Percentiles rank a stretch among this genome's conserved stretches.
phyloP scores from a whole-genome alignment of 2,329 filamentous ascomycete species.

The Fusarium denticulatum region DNA sequence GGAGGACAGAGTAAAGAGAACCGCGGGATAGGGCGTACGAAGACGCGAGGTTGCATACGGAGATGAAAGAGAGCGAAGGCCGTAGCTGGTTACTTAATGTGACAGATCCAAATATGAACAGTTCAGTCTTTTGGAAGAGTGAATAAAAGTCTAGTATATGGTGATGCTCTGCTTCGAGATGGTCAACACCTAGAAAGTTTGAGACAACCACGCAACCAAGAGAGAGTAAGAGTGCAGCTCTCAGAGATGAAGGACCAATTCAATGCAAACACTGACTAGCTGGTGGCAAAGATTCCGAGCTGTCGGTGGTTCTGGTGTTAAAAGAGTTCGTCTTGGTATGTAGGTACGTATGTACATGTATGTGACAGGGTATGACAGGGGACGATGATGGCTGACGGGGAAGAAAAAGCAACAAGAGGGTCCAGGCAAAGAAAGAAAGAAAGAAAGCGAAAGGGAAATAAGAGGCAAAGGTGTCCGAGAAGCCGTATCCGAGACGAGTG shows the following conservation, averaged over 20 bases:
- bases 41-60: conserved; percentile 43
- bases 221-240: background rate
- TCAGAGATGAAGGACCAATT: conserved; percentile 10
- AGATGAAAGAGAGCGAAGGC: conserved; percentile 20
- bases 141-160: background rate
- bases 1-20: conserved; percentile 38
- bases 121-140: conserved; percentile 1
- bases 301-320: conserved; percentile 10
- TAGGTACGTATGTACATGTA: background rate
- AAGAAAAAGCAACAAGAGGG: conserved; percentile 7
- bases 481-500: conserved; percentile 27
- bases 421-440: conserved; percentile 18
- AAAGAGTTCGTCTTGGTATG: conserved; percentile 10
- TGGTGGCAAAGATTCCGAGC: conserved; percentile 2
- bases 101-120: conserved; percentile 9
- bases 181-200: conserved; percentile 4
- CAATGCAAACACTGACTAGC: conserved; percentile 13
- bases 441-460: background rate
- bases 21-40: conserved; percentile 37
- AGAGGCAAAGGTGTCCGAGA: conserved; percentile 11
- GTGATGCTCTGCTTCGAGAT: conserved; percentile 1
- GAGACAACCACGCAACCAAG: background rate
- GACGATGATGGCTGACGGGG: background rate
- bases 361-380: conserved; percentile 4
- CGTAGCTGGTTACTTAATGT: conserved; percentile 20